Base-by-base conservation (phyloP, 2,329 filamentous ascomycete species). In the Verticillium dahliae region DNA sequence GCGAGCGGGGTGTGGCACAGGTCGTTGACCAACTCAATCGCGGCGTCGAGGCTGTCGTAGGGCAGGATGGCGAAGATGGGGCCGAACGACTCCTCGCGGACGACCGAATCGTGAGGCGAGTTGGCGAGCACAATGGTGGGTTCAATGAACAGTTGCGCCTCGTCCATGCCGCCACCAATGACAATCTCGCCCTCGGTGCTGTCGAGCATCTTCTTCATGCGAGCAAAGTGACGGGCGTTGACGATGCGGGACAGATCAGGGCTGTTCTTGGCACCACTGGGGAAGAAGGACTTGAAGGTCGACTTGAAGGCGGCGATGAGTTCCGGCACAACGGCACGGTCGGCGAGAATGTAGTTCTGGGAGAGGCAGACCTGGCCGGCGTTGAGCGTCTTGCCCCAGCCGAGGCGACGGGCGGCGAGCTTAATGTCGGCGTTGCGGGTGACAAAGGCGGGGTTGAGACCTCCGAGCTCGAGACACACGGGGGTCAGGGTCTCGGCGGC, bases 151-250 rank as follows among this genome's bases (percentile, higher is more conserved):
- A 90, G 86, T 37, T 91, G 84, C 39, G 83, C 80, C 72, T 91
- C 88, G 73, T 98, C 92, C 78, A 90, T 88, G 60, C 88, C 86
- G 57, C 95, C 95, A 59, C 95, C 95, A 69, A 96, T 79, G 57
- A 98, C 81, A 65, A 99, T 92, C 77, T 90, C 90, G 74, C 95
- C 95, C 65, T 85, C 84, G 61, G 86, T 90, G 61, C 86, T 82
- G 73, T 97, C 92, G n/a, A 99, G 80, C 91, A 98, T 92, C 70
- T 86, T 86, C 84, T 95, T 96, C 68, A 98, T 82, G 41, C 94
- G 88, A 65, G 85, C 80, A 76, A 94, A 98, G 68, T 95, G 88
- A 52, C 82, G 79, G 66, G 85, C 81, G 75, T 96, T 97, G 75
- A 96, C 82, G 67, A 99, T 91, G 62, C 90, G 88, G 22, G 82